phyloP scores from a whole-genome alignment of 2,329 filamentous ascomycete species.

The Exutisphaerella laricina region DNA sequence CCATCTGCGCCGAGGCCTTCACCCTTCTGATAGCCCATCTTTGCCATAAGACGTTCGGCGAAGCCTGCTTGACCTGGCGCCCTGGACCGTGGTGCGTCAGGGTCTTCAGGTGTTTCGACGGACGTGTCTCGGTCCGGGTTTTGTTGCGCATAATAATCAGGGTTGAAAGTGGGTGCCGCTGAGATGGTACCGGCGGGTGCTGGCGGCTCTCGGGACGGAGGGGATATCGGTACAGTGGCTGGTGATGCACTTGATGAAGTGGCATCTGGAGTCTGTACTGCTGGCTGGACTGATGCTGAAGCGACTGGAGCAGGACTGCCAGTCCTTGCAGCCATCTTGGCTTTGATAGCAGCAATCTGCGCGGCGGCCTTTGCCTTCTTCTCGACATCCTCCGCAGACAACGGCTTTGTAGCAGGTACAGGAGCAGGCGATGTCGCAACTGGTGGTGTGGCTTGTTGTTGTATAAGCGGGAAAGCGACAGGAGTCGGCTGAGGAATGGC shows the following conservation, averaged over 20 bases:
- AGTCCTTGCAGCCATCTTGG: slow-evolving; percentile 18
- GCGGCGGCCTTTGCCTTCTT: slow-evolving; percentile 21
- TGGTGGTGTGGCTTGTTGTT: slow-evolving; percentile 16
- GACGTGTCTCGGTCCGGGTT: slow-evolving; percentile 32
- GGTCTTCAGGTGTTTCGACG: slow-evolving; percentile 33
- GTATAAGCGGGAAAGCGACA: slow-evolving; percentile 4
- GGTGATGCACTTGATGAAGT: background rate
- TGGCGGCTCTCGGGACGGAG: slow-evolving; percentile 10
- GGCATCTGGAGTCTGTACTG: slow-evolving; percentile 15
- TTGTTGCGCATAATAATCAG: slow-evolving; percentile 13
- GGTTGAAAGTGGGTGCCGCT: slow-evolving; percentile 17
- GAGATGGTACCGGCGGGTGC: slow-evolving; percentile 7
- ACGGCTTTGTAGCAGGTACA: slow-evolving; percentile 16
- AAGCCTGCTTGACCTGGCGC: slow-evolving; percentile 79
- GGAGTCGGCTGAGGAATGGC: slow-evolving; percentile 17
- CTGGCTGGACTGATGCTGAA: slow-evolving; percentile 7
- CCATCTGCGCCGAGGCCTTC: slow-evolving; percentile 77
- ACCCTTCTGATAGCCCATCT: slow-evolving; percentile 90
- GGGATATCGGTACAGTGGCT: background rate
- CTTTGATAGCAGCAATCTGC: slow-evolving; percentile 24
- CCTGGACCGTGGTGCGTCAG: slow-evolving; percentile 48
- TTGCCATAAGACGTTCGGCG: slow-evolving; percentile 80
- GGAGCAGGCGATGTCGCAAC: slow-evolving; percentile 24
- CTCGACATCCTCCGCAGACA: slow-evolving; percentile 9
- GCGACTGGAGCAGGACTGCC: slow-evolving; percentile 1